These are phyloP conservation scores for Phialemonium atrogriseum DNA, from an alignment of 2,329 filamentous ascomycete genomes.

Conservation along the genomic window DNA sequence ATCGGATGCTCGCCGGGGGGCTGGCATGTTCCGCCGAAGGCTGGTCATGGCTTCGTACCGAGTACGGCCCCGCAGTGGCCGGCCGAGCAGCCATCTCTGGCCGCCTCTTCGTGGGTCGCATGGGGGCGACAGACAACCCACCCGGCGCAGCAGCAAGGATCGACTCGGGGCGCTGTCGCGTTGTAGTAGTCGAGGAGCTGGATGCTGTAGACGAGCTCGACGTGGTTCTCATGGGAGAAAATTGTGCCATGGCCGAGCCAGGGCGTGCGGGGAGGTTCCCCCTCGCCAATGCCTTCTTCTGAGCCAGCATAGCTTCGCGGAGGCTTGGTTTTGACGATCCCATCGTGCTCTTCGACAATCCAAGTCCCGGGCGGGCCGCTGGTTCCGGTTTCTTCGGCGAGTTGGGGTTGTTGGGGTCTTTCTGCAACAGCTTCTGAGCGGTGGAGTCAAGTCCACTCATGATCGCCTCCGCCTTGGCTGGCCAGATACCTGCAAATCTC, in stretches of 20 bases:
- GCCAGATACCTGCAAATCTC: constrained; percentile 72
- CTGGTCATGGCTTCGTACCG: constrained; percentile 45
- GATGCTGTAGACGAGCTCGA: constrained; percentile 28
- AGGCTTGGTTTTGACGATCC: constrained; percentile 55
- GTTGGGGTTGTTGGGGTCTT: constrained; percentile 76
- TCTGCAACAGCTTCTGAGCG: constrained; percentile 71
- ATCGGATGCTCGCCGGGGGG: constrained; percentile 33
- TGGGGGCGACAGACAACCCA: constrained; percentile 55
- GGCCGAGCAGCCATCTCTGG: constrained; percentile 51
- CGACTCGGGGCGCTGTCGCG: constrained; percentile 33
- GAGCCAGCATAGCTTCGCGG: constrained; percentile 75
- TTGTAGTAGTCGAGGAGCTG: constrained; percentile 24
- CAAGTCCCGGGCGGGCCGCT: constrained; percentile 45
- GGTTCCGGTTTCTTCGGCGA: constrained; percentile 45
- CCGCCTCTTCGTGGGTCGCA: constrained; percentile 50
- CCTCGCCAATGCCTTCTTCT: constrained; percentile 55
- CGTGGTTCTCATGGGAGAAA: constrained; percentile 41
- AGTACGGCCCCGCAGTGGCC: constrained; percentile 59
- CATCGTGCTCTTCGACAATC: constrained; percentile 56
- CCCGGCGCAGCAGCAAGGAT: constrained; percentile 39
- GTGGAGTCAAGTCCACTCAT: constrained; percentile 71
- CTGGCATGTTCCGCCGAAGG: constrained; percentile 33
- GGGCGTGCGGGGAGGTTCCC: constrained; percentile 48
- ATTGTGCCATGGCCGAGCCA: constrained; percentile 55
- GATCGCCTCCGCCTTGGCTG: constrained; percentile 68